Base-by-base conservation (phyloP, 1,284 basidiomycete genomes). In the Heliocybe sulcata region DNA sequence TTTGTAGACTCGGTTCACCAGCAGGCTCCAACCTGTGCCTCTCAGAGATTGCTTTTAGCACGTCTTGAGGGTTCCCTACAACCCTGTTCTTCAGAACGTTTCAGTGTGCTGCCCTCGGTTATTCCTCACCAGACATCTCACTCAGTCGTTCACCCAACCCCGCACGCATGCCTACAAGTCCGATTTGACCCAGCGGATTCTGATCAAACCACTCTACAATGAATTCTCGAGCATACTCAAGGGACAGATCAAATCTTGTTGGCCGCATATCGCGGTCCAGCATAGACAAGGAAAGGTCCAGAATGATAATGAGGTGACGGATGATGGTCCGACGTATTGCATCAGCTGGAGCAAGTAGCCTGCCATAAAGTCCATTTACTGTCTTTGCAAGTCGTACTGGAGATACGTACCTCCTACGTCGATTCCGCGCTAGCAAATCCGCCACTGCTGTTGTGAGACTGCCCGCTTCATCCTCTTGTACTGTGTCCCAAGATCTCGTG, bases 141-240 rank as follows among this genome's bases (percentile, higher is more conserved):
- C 90, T 83, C 38, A 97, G 73, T 2, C 91, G 81, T 67, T 97
- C 93, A 0, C 92, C 92, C 29, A 95, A 69, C 0, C 94, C 91
- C 52, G 90, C 85, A 20, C 94, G 79, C 83, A 98, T 92, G 8
- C 90, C 89, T n/a, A 96, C 90, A 26, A 96, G 73, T 2, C 92
- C 94, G 58, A 97, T 89, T 70, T 99, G 96, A n/a, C 96, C 94
- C 19, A 99, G 80, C 0, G 96, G 96, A 65, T 99, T 99, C 72
- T 99, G 97, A 71, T 99, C 97, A 70, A 98, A 99, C 92, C 96
- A 99, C 68, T 99, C 96, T 8, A 82, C 77, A 22, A 98, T 81
- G 63, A 99, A 99, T 60, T 93, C 89, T 55, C 92, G 81, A 16
- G 93, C 81, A 65, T 95, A 96, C 64, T 94, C 87, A 38, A 99